A percentile compares a stretch with the other conserved stretches of the same genome.
phyloP scores from a whole-genome alignment of 2,329 filamentous ascomycete genomes.

The Sarocladiaceae sp. region DNA sequence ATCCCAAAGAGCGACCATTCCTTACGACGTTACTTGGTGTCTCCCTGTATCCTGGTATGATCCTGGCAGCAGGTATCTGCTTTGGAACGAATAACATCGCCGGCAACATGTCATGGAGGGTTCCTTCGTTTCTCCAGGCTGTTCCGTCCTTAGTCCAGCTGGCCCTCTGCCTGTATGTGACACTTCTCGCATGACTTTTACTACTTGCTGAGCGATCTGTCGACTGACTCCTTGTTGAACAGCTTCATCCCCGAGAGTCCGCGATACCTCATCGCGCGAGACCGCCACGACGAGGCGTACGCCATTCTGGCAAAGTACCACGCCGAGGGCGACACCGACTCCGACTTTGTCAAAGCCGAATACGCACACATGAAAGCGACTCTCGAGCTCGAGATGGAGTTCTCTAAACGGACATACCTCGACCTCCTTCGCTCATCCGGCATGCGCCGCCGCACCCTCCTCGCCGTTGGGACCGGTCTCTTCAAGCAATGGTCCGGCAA shows the following conservation, averaged over 20 bases:
- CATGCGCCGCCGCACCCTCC: slow-evolving; percentile 15
- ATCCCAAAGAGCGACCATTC: too few relatives aligned
- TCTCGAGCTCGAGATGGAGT: slow-evolving; percentile 5
- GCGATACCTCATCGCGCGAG: slow-evolving; percentile 31
- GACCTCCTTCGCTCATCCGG: slow-evolving; percentile 9
- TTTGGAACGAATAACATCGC: too few relatives aligned
- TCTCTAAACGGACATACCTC: background rate
- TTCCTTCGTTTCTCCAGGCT: too few relatives aligned
- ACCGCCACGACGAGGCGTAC: slow-evolving; percentile 8
- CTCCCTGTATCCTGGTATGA: too few relatives aligned
- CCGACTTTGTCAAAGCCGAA: slow-evolving; percentile 14
- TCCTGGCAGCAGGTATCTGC: too few relatives aligned
- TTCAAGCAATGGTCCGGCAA: slow-evolving; percentile 19
- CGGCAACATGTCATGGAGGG: too few relatives aligned
- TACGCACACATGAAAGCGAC: slow-evolving; percentile 14
- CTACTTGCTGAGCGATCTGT: too few relatives aligned
- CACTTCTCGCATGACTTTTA: too few relatives aligned
- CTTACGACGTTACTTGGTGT: too few relatives aligned
- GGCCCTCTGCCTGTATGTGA: slow-evolving; percentile 50
- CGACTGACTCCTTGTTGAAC: too few relatives aligned
- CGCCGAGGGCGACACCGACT: slow-evolving; percentile 11
- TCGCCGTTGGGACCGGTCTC: slow-evolving; percentile 15
- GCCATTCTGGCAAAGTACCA: slow-evolving; percentile 14
- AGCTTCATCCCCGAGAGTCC: slow-evolving; percentile 46
- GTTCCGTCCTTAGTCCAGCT: too few relatives aligned